These are phyloP conservation scores for Colletotrichum liriopes DNA, from an alignment of 2,329 filamentous ascomycete genomes.

Conservation along the genomic window DNA sequence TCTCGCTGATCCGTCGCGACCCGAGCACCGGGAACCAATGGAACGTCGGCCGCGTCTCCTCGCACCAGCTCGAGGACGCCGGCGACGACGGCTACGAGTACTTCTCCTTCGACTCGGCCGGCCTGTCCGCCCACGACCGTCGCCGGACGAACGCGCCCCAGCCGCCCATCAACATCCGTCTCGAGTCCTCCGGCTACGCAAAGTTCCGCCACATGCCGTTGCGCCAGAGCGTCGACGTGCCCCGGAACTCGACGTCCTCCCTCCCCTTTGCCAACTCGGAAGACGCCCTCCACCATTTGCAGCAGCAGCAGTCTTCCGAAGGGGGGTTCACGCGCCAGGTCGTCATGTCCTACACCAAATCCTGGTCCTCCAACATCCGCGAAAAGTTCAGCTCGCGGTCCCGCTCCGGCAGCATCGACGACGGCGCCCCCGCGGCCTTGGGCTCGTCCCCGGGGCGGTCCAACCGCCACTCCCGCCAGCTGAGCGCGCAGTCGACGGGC, in stretches of 20 bases:
- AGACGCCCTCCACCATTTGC: conserved; percentile 31
- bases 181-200: conserved; percentile 71
- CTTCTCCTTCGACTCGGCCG: conserved; percentile 43
- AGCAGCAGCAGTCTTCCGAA: conserved; percentile 20
- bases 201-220: conserved; percentile 69
- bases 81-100: conserved; percentile 51
- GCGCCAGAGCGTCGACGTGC: conserved; percentile 54
- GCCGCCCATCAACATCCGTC: conserved; percentile 66
- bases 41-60: conserved; percentile 80
- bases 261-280: conserved; percentile 37
- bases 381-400: conserved; percentile 58
- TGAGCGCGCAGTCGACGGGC: conserved; percentile 39
- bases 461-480: conserved; percentile 38
- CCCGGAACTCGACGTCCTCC: conserved; percentile 21
- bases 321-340: conserved; percentile 68
- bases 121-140: conserved; percentile 45
- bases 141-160: conserved; percentile 39
- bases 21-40: conserved; percentile 79
- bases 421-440: neutral
- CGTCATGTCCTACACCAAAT: conserved; percentile 71
- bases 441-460: conserved; percentile 22
- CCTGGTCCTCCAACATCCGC: conserved; percentile 63
- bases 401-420: conserved; percentile 46
- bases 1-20: conserved; percentile 82
- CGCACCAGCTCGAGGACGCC: conserved; percentile 63